phyloP scores from a whole-genome alignment of 495 filamentous ascomycete species.

The Chaetomium tenue region DNA sequence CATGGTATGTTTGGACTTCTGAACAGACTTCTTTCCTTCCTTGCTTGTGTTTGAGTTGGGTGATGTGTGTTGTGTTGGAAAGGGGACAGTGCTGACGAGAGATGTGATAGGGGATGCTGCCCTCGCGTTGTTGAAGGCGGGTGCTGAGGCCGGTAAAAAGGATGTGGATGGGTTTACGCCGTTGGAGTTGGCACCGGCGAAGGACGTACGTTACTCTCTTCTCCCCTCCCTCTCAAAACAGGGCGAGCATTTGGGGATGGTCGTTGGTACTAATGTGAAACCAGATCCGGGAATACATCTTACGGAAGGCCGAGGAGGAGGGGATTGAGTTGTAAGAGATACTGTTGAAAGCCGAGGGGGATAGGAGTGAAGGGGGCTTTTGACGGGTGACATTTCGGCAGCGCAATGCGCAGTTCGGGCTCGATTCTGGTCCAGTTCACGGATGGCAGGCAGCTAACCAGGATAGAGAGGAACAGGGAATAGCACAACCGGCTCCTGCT shows the following conservation, averaged over 20 bases:
- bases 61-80: not conserved
- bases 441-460: not conserved
- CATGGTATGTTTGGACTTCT: constrained; percentile 56
- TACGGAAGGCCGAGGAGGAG: constrained; percentile 77
- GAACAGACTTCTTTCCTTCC: not conserved
- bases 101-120: constrained; percentile 65
- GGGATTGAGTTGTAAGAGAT: constrained; percentile 63
- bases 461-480: constrained; percentile 7
- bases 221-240: not conserved
- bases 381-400: too few species aligned
- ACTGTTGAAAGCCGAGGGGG: not conserved
- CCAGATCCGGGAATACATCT: constrained; percentile 72
- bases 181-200: constrained; percentile 82
- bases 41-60: not conserved
- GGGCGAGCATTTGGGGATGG: not conserved
- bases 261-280: not conserved
- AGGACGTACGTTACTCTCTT: constrained; percentile 37
- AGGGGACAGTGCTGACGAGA: not conserved
- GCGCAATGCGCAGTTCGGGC: not conserved
- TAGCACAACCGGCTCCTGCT: constrained; percentile 5
- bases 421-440: not conserved
- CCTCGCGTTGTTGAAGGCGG: constrained; percentile 73
- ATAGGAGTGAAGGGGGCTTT: not conserved
- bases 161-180: constrained; percentile 70
- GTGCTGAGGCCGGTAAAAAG: constrained; percentile 77